Evolutionary conservation across 2,329 filamentous ascomycete genomes (phyloP).

Genomic region (Pseudocercospora cruenta): DNA sequence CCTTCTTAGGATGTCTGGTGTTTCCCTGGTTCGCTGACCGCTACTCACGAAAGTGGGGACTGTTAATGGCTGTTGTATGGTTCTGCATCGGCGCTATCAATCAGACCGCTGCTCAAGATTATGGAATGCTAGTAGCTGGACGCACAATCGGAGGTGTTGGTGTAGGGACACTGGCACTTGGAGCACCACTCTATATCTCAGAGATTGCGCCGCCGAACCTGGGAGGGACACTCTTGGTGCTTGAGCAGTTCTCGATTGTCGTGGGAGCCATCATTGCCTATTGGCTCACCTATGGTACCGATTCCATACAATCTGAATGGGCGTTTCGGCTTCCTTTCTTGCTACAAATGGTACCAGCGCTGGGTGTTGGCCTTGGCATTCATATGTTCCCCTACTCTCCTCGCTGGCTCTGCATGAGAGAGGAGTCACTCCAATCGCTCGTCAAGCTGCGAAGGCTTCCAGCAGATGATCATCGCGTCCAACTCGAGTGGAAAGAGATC

Average conservation of each 20-base stretch:
- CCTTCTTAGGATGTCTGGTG: conserved; percentile 35
- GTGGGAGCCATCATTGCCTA: conserved; percentile 53
- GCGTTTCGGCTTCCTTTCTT: conserved; percentile 2
- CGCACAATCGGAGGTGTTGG: conserved; percentile 31
- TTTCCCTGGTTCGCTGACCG: conserved; percentile 39
- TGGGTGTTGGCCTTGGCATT: conserved; percentile 28
- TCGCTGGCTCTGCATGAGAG: conserved; percentile 30
- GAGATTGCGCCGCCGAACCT: conserved; percentile 40
- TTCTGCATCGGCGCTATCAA: conserved; percentile 48
- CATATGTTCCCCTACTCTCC: conserved; percentile 35
- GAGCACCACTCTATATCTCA: conserved; percentile 23
- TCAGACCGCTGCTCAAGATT: conserved; percentile 27
- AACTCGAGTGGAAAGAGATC: conserved; percentile 55
- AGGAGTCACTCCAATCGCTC: conserved; percentile 27
- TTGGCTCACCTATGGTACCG: conserved; percentile 57
- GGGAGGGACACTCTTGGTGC: conserved; percentile 47
- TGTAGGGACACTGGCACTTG: conserved; percentile 28
- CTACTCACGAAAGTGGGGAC: conserved; percentile 46
- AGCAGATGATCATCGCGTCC: conserved; percentile 51
- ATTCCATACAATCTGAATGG: neutral
- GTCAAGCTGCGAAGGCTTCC: conserved; percentile 41
- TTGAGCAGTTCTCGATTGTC: conserved; percentile 50
- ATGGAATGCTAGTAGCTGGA: conserved; percentile 29
- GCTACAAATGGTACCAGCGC: conserved; percentile 39
- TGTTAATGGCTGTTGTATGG: conserved; percentile 40